Conservation (phyloP, 2,329 filamentous ascomycete species). For the Gaeumannomyces sp. region DNA sequence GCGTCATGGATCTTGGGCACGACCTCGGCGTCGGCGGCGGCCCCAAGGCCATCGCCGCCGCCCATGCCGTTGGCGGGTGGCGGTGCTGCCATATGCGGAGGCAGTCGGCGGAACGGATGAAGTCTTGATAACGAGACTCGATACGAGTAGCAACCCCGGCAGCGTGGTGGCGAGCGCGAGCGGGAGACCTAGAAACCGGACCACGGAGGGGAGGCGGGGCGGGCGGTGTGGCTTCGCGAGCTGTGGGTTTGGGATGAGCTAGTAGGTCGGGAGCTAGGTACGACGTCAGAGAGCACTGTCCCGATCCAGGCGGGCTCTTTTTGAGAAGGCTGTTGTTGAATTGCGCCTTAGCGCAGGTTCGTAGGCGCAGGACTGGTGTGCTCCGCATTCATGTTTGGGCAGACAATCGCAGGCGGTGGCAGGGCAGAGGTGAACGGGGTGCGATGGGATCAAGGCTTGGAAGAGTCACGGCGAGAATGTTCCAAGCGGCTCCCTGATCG, state of each 20-base stretch:
- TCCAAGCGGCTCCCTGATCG: background rate
- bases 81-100: background rate
- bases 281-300: background rate
- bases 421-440: background rate
- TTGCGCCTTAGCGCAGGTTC: background rate
- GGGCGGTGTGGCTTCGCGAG: background rate
- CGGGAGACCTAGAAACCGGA: background rate
- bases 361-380: background rate
- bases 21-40: constrained; percentile 20
- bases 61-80: constrained; percentile 4
- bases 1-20: constrained; percentile 73
- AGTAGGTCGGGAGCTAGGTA: background rate
- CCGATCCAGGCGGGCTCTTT: background rate
- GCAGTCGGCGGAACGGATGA: background rate
- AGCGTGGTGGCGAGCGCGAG: background rate
- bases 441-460: background rate
- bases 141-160: background rate
- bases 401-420: background rate
- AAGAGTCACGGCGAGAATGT: background rate
- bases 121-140: background rate
- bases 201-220: background rate
- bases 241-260: background rate
- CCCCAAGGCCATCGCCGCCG: background rate
- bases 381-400: constrained; percentile 1
- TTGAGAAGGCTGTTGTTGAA: background rate